Evolutionary conservation across 352 stramenopile genomes (phyloP), one percentile per base, ranked within the genome.

Genomic region (Thalassiosira sp.): DNA sequence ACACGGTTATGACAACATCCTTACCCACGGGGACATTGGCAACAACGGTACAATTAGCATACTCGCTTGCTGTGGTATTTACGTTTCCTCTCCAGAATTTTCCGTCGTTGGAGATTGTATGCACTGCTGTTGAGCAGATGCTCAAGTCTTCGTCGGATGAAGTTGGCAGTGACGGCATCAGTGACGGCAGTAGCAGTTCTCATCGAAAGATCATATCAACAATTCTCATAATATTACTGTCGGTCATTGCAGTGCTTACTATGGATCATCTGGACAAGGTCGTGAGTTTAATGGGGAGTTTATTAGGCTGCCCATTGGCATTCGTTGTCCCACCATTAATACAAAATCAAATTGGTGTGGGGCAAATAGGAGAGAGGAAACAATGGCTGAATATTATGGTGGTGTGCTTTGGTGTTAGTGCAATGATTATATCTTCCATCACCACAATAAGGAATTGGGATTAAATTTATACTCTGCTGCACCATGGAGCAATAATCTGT

Each of bases 1-100:
- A 51, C 0, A 88, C 79, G 5, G 79, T 79, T 5, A 81, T 88
- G 75, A 87, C 79, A 0, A 80, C 79, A 2, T 81, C 58, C 40
- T 52, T 89, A 10, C 75, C 79, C 0, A 10, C 43, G 18, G 76
- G 79, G 35, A 71, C 18, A 3, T 15, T 82, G 16, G 79, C 79
- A 20, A 86, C 76, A 5, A 81, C 52, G 10, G 73, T 89, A 13
- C 83, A 89, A 62, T 53, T 89, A 7, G 83, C 79, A 18, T 89
- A 88, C 54, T 82, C 65, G 10, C 28, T 87, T 18, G 83, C 83
- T 10, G 83, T 89, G 7, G 68, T 88, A 6, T 88, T 89, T 40
- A 88, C 83, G 6, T 89, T 89, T 75, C 83, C 83, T 31, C 46
- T 89, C 2, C 83, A 89, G 59, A 78, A 79, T 51, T 89, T 87